Evolutionary conservation across 176 grass and related monocot genomes (phyloP).

Genomic region (Oryza brachyantha): DNA sequence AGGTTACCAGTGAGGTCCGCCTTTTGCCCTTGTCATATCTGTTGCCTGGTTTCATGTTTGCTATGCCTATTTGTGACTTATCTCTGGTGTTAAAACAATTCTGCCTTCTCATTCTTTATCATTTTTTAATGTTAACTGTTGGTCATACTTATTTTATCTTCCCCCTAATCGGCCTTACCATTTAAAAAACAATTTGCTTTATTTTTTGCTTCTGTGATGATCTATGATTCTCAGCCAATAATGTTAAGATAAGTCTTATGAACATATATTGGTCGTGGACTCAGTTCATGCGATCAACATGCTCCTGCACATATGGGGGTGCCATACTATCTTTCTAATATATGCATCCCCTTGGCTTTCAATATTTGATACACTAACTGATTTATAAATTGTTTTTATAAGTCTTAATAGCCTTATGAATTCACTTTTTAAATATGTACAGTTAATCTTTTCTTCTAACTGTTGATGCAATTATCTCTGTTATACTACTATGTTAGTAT

Average conservation of each 20-base stretch:
- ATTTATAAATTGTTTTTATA: neutral
- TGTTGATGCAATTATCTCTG: neutral
- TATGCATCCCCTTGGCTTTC: neutral
- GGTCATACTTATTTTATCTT: constrained; percentile 1
- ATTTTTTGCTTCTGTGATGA: constrained; percentile 13
- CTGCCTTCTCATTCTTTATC: constrained; percentile 18
- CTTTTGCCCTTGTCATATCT: constrained; percentile 25
- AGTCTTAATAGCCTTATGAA: neutral
- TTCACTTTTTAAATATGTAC: neutral
- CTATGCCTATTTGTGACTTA: constrained; percentile 22
- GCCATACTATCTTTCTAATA: neutral
- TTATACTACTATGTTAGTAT: neutral
- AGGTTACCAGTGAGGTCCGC: constrained; percentile 89
- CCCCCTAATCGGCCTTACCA: neutral
- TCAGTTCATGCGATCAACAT: neutral
- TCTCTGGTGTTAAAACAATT: constrained; percentile 19
- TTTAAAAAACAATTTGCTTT: neutral
- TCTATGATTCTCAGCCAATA: neutral
- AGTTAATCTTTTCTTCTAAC: neutral
- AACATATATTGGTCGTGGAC: neutral
- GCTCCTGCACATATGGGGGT: neutral
- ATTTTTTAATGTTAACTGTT: constrained; percentile 17
- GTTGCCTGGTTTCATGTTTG: constrained; percentile 1
- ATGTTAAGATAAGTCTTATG: neutral
- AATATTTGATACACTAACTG: neutral